These are phyloP conservation scores for Chimonanthus praecox DNA, from an alignment of 164 flowering plant species.

Conservation along the genomic window DNA sequence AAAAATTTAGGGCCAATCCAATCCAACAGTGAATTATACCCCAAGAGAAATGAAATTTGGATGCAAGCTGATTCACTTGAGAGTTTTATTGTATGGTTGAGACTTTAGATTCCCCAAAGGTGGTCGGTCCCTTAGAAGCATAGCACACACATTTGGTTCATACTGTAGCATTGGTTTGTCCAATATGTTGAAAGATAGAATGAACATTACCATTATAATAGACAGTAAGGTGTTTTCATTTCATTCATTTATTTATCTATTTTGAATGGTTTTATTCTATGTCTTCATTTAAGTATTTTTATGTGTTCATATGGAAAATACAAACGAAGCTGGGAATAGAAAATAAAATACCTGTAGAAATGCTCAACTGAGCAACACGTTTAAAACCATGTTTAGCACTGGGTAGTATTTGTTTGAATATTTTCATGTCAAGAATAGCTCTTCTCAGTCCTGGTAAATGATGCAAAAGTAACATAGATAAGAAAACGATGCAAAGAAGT, in stretches of 20 bases:
- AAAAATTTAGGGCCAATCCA: too few relatives aligned
- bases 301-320: background rate
- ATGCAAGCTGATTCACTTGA: too few relatives aligned
- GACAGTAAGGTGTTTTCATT: background rate
- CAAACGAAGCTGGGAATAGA: background rate
- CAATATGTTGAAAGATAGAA: background rate
- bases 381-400: slow-evolving; percentile 8
- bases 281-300: background rate
- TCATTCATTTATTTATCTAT: too few relatives aligned
- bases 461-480: background rate
- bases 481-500: too few relatives aligned
- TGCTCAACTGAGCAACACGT: slow-evolving; percentile 6
- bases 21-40: too few relatives aligned
- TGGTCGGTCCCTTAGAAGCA: too few relatives aligned
- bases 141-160: too few relatives aligned
- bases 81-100: too few relatives aligned
- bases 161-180: background rate
- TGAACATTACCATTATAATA: too few relatives aligned
- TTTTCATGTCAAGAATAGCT: slow-evolving; percentile 22
- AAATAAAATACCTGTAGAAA: slow-evolving; percentile 26
- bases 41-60: too few relatives aligned
- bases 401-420: slow-evolving; percentile 26
- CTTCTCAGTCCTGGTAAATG: background rate
- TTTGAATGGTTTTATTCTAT: background rate
- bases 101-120: too few relatives aligned